Evolutionary conservation across 352 stramenopile species (phyloP), one percentile per base, ranked within the genome.

Genomic region (Thalassiosira livingstoniorum): DNA sequence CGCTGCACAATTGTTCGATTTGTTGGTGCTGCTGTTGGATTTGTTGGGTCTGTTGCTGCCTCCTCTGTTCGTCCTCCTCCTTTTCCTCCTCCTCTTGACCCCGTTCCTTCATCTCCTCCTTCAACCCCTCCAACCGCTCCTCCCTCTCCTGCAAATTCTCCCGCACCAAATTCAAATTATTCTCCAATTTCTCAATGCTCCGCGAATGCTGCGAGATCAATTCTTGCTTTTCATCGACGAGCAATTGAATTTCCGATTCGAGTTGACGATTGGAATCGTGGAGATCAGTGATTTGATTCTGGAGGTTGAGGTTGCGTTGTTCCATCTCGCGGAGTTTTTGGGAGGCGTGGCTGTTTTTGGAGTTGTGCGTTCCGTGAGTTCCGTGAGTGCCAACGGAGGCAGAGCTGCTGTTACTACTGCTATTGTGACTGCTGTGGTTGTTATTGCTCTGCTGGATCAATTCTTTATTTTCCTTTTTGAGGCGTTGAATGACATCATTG

Each of bases 211-310:
- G 0, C 21, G 21, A 13, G 29, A 80, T 54, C 53, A 82, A 37
- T 21, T 80, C 45, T 31, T 54, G 53, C 63, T 86, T 86, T 66
- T 86, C 79, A 53, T 55, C 58, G 4, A 86, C 79, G 18, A 86
- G 42, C n/a, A 86, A 47, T 63, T 76, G 79, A 39, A 86, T 54
- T 51, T 86, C 72, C 3, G 45, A 58, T 43, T 86, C 79, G 21
- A 86, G 45, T 34, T 86, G 76, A 35, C 73, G 79, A 76, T 86
- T 86, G 54, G 82, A 65, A 4, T 82, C 71, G 5, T 37, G 75
- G 37, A 86, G 39, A 23, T 82, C 72, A 25, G 60, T 23, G 1
- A 86, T 23, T 31, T 51, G 55, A 25, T 13, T 27, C 37, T 75
- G 29, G 2, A 80, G 43, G 29, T 55, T 31, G 37, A 58, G 42